These are phyloP conservation scores for Ceratobasidium theobromae DNA, from an alignment of 1,284 basidiomycete genomes.

Conservation along the genomic window DNA sequence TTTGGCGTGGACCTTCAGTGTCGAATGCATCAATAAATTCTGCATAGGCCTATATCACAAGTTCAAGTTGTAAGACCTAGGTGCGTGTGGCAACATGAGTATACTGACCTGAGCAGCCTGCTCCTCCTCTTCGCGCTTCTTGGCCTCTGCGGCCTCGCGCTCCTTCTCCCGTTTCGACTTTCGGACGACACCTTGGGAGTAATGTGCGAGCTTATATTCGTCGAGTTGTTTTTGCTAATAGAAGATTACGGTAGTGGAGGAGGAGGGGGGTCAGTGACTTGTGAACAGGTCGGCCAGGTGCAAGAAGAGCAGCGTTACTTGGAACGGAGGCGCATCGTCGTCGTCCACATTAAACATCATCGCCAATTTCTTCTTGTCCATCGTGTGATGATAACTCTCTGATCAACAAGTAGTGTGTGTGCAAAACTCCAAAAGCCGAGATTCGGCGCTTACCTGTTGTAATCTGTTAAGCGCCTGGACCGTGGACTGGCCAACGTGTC, in stretches of 20 bases:
- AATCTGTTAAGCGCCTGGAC: conserved; percentile 4
- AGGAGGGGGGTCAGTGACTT: conserved; percentile 60
- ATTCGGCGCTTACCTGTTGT: background rate
- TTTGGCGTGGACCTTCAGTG: conserved; percentile 59
- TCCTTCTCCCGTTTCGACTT: conserved; percentile 85
- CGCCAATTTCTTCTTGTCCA: conserved; percentile 62
- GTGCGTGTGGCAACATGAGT: background rate
- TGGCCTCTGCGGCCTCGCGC: conserved; percentile 83
- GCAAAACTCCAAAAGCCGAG: too few species aligned
- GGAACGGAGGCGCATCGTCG: conserved; percentile 70
- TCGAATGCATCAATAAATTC: conserved; percentile 89
- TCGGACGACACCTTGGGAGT: conserved; percentile 67
- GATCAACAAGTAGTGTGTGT: too few species aligned
- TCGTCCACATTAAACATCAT: conserved; percentile 80
- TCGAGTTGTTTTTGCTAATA: conserved; percentile 49
- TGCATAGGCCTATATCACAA: conserved; percentile 52
- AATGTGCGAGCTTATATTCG: conserved; percentile 73
- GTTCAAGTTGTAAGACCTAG: conserved; percentile 39
- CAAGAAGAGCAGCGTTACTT: conserved; percentile 69
- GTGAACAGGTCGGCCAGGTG: conserved; percentile 47
- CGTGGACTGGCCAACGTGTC: conserved; percentile 43
- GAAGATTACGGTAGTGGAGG: conserved; percentile 39
- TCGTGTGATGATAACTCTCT: too few species aligned
- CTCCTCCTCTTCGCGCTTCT: conserved; percentile 80
- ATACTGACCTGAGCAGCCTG: conserved; percentile 71